These are phyloP conservation scores for Phialocephala subalpina DNA, from an alignment of 2,329 filamentous ascomycete genomes.

Conservation along the genomic window DNA sequence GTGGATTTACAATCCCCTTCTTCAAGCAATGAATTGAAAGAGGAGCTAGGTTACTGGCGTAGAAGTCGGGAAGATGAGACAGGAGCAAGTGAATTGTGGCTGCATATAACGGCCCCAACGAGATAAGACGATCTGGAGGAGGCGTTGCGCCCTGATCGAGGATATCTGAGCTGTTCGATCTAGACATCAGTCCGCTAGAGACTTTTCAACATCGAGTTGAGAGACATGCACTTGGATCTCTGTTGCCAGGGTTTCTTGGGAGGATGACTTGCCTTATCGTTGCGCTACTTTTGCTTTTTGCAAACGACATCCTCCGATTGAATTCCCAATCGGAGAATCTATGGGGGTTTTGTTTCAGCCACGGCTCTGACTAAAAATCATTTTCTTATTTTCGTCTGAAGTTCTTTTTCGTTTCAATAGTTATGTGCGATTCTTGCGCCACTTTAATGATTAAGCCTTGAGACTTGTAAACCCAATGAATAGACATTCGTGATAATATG, in stretches of 20 bases:
- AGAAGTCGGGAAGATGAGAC: background rate
- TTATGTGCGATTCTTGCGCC: background rate
- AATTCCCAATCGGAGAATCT: background rate
- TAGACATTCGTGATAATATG: too few species aligned
- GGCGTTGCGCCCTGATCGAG: background rate
- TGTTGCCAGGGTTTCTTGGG: background rate
- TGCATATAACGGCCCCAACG: constrained; percentile 4
- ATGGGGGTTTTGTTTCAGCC: constrained; percentile 18
- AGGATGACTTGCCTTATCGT: constrained; percentile 13
- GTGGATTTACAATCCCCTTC: too few species aligned
- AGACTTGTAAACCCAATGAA: background rate
- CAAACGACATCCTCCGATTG: background rate
- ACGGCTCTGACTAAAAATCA: constrained; percentile 1
- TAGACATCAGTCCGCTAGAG: background rate
- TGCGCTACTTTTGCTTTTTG: constrained; percentile 13
- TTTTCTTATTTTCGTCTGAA: constrained; percentile 10
- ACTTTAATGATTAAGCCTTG: background rate
- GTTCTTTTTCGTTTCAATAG: constrained; percentile 21
- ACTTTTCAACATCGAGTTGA: background rate
- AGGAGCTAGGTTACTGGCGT: background rate
- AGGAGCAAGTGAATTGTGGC: background rate
- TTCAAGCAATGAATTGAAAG: background rate
- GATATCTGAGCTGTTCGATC: background rate
- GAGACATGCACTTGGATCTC: background rate
- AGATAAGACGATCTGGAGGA: background rate